phyloP scores from a whole-genome alignment of 371 early-diverging fungal species.

The Mortierella sp. region DNA sequence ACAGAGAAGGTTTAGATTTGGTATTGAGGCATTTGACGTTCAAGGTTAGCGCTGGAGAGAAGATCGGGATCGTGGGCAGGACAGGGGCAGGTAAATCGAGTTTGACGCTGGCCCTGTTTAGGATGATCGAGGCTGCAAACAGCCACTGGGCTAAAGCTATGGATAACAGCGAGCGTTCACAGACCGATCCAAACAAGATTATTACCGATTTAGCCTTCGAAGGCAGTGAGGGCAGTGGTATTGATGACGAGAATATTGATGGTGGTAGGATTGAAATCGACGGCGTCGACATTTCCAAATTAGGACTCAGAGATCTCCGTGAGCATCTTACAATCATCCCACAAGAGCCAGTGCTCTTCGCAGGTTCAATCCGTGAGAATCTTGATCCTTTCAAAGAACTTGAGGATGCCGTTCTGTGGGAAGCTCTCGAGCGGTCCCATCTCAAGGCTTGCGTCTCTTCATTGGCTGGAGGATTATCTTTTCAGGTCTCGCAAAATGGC shows the following conservation, averaged over 20 bases:
- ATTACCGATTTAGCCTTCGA: no score
- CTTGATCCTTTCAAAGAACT: constrained; percentile 1
- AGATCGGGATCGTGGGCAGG: constrained; percentile 63
- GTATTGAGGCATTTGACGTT: constrained; percentile 69
- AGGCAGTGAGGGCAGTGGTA: neutral
- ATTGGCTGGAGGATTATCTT: neutral
- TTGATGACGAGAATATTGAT: neutral
- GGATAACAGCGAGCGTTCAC: neutral
- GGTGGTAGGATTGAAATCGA: neutral
- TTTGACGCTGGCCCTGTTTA: constrained; percentile 73
- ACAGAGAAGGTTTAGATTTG: constrained; percentile 69
- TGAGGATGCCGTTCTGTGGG: neutral
- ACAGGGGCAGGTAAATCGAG: constrained; percentile 81
- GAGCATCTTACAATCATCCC: neutral
- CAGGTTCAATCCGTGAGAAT: neutral
- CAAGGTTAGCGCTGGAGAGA: constrained; percentile 33
- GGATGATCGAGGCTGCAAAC: constrained; percentile 72
- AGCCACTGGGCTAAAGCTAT: constrained; percentile 64
- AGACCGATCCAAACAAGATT: no score
- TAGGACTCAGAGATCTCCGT: neutral
- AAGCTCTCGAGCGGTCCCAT: constrained; percentile 1
- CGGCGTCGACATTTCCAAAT: neutral
- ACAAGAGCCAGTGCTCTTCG: neutral
- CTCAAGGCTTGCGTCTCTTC: neutral
- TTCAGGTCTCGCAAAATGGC: neutral